Conservation (phyloP, 2,329 filamentous ascomycete species). For the Thelonectria blattea region DNA sequence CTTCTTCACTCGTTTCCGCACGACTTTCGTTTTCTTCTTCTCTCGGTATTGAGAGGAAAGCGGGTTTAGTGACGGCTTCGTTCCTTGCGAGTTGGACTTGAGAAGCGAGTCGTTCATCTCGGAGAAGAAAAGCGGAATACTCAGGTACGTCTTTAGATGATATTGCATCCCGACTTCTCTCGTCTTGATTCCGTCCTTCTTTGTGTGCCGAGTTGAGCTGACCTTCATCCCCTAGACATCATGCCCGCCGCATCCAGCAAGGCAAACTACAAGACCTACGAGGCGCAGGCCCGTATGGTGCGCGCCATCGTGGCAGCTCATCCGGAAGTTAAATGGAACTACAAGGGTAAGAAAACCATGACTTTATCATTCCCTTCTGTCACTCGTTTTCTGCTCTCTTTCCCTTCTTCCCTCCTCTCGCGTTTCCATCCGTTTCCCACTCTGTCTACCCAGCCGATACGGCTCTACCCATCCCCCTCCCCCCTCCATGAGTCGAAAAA, state of each 20-base stretch:
- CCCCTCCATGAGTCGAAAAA: constrained; percentile 20
- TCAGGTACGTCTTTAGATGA: no score
- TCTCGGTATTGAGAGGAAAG: background rate
- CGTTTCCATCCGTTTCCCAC: background rate
- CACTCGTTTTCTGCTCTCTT: no score
- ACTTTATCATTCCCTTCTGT: constrained; percentile 5
- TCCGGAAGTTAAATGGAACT: constrained; percentile 61
- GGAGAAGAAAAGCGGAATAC: no score
- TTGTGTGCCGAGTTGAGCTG: background rate
- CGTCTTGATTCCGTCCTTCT: background rate
- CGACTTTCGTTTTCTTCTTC: background rate
- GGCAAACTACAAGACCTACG: constrained; percentile 65
- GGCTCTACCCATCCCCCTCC: background rate
- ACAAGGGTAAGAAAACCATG: constrained; percentile 58
- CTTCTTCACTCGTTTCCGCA: background rate
- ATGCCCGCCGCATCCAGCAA: constrained; percentile 53
- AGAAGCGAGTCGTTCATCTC: background rate
- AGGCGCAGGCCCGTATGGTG: constrained; percentile 64
- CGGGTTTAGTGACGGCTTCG: background rate
- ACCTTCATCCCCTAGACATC: background rate
- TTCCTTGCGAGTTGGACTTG: background rate
- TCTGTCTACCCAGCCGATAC: background rate
- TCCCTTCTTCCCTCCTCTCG: constrained; percentile 6
- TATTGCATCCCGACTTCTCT: background rate
- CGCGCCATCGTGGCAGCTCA: constrained; percentile 66